Evolutionary conservation across 1,139 yeast species (phyloP).

Genomic region (Lodderomyces pseudojiufengensis): DNA sequence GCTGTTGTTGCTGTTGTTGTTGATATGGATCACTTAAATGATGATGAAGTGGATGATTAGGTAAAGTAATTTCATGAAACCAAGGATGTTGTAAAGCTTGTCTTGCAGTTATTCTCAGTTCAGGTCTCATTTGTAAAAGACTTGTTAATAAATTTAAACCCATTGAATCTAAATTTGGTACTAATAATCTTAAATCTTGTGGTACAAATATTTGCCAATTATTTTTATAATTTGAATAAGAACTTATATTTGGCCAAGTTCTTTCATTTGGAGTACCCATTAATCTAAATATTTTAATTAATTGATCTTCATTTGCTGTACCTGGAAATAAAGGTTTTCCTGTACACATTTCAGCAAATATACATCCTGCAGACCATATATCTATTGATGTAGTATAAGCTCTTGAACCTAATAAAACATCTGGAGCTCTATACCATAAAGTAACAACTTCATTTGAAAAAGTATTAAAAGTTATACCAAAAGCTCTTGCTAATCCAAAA

Average conservation of each 20-base stretch:
- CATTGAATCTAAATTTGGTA: slow-evolving; percentile 75
- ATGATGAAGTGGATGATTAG: slow-evolving; percentile 32
- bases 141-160: slow-evolving; percentile 77
- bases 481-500: slow-evolving; percentile 95
- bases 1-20: slow-evolving; percentile 29
- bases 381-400: slow-evolving; percentile 95
- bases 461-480: slow-evolving; percentile 96
- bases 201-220: slow-evolving; percentile 78
- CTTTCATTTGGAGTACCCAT: slow-evolving; percentile 97
- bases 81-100: slow-evolving; percentile 94
- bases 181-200: slow-evolving; percentile 73
- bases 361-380: slow-evolving; percentile 99
- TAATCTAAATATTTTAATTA: slow-evolving; percentile 78
- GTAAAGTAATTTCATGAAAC: slow-evolving; percentile 74
- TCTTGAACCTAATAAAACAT: slow-evolving; percentile 89
- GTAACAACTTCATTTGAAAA: slow-evolving; percentile 97
- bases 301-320: slow-evolving; percentile 90
- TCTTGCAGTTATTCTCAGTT: slow-evolving; percentile 82
- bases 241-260: slow-evolving; percentile 93
- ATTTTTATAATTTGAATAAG: slow-evolving; percentile 78
- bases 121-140: slow-evolving; percentile 88
- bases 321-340: slow-evolving; percentile 99
- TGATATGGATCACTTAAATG: slow-evolving; percentile 36
- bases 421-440: slow-evolving; percentile 98
- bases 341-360: slow-evolving; percentile 95